Conservation (phyloP, 331 rosid species). For the Quercus lobata region DNA sequence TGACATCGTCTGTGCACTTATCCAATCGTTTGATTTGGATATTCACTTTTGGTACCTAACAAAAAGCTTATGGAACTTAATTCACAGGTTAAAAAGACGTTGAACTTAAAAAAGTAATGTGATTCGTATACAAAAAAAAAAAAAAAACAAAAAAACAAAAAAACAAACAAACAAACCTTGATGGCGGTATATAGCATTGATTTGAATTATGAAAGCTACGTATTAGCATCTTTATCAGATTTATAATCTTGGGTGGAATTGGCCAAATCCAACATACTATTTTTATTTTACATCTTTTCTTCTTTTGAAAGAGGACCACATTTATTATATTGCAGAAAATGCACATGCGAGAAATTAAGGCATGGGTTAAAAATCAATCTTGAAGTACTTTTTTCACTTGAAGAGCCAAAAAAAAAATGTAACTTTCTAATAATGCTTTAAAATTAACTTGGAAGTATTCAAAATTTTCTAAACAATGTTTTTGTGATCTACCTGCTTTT, state of each 20-base stretch:
- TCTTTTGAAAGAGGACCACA: neutral
- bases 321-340: neutral
- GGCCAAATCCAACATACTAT: neutral
- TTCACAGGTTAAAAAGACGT: neutral
- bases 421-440: too few relatives aligned
- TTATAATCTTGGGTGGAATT: neutral
- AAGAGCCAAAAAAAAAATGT: too few relatives aligned
- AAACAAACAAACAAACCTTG: too few relatives aligned
- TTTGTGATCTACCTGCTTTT: too few relatives aligned
- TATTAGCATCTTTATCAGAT: neutral
- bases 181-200: neutral
- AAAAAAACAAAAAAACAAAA: too few relatives aligned
- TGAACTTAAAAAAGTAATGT: neutral
- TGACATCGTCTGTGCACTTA: slow-evolving; percentile 79
- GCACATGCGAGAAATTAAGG: neutral
- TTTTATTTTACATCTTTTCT: neutral
- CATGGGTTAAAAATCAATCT: neutral
- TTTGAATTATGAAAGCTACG: neutral
- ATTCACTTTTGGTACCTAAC: slow-evolving; percentile 45
- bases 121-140: neutral
- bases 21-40: slow-evolving; percentile 47
- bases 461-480: too few relatives aligned
- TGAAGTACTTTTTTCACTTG: neutral
- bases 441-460: too few relatives aligned
- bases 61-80: neutral